These are phyloP conservation scores for Backusella tarrabulga DNA, from an alignment of 192 early-diverging fungal genomes.

Conservation along the genomic window DNA sequence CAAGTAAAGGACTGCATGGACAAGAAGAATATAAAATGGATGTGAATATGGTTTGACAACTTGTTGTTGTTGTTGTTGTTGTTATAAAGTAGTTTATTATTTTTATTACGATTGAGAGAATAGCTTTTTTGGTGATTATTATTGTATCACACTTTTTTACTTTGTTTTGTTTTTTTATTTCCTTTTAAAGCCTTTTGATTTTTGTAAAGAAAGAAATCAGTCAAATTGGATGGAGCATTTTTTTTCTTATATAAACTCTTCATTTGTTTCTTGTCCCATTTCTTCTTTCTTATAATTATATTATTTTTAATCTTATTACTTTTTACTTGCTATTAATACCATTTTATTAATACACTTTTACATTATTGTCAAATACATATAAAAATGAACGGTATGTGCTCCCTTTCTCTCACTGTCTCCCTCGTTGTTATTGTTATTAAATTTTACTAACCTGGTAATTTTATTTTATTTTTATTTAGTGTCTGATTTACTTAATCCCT, in stretches of 20 bases:
- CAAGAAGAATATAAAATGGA: not conserved
- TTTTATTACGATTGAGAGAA: not conserved
- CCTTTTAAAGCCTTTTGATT: not conserved
- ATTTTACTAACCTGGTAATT: not conserved
- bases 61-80: not conserved
- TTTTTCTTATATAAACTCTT: not conserved
- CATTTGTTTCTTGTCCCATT: not conserved
- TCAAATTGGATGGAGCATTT: not conserved
- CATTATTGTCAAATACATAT: not conserved
- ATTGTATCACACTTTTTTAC: not conserved
- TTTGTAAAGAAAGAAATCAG: not conserved
- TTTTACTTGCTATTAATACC: not conserved
- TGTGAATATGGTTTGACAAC: not conserved
- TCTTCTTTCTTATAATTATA: not conserved
- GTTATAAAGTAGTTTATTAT: not conserved
- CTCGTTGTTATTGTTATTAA: not conserved
- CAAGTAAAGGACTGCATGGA: not conserved
- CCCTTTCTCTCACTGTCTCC: not conserved
- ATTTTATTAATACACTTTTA: not conserved
- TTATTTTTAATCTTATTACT: not conserved
- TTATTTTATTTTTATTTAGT: not conserved
- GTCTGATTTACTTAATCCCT: conserved; percentile 12
- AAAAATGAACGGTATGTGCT: not conserved
- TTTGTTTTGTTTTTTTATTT: not conserved
- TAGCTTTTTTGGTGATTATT: conserved; percentile 2